These are phyloP conservation scores for Ceratobasidium sp. DNA, from an alignment of 1,284 basidiomycete species.

Conservation along the genomic window DNA sequence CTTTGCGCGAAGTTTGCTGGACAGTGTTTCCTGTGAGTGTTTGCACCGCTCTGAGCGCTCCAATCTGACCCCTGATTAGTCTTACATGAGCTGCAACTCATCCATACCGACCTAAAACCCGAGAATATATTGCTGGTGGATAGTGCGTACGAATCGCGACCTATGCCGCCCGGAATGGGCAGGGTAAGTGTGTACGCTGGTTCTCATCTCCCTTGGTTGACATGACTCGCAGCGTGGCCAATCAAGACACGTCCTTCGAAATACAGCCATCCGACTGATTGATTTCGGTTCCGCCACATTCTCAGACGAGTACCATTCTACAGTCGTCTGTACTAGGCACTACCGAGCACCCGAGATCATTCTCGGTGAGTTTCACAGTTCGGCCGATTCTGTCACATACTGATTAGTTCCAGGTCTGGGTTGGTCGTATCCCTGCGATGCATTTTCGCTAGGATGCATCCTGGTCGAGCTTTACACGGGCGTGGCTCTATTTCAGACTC, in stretches of 20 bases:
- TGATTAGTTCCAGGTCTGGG: constrained; percentile 71
- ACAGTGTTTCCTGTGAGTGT: constrained; percentile 89
- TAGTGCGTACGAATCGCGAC: constrained; percentile 48
- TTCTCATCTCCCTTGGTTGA: constrained; percentile 2
- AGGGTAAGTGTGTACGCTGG: constrained; percentile 32
- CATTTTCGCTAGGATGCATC: constrained; percentile 98
- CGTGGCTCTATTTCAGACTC: constrained; percentile 96
- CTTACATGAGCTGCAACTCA: constrained; percentile 87
- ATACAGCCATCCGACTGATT: constrained; percentile 94
- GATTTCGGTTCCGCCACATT: constrained; percentile 99
- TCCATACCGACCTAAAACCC: constrained; percentile 99
- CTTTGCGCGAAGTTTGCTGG: constrained; percentile 91
- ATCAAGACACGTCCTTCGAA: constrained; percentile 74
- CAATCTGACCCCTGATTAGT: constrained; percentile 58
- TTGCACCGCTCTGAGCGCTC: constrained; percentile 10
- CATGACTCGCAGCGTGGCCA: constrained; percentile 13
- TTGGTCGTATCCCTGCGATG: constrained; percentile 99
- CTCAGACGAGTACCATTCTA: constrained; percentile 97
- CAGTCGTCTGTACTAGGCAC: constrained; percentile 96
- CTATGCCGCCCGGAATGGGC: constrained; percentile 30
- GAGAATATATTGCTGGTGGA: constrained; percentile 96
- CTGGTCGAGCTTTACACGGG: constrained; percentile 99
- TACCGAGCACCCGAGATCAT: constrained; percentile 99
- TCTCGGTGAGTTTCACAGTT: constrained; percentile 66
- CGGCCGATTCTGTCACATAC: constrained; percentile 18